Conservation (phyloP, 2,329 filamentous ascomycete genomes). For the Amauroascus verrucosus region DNA sequence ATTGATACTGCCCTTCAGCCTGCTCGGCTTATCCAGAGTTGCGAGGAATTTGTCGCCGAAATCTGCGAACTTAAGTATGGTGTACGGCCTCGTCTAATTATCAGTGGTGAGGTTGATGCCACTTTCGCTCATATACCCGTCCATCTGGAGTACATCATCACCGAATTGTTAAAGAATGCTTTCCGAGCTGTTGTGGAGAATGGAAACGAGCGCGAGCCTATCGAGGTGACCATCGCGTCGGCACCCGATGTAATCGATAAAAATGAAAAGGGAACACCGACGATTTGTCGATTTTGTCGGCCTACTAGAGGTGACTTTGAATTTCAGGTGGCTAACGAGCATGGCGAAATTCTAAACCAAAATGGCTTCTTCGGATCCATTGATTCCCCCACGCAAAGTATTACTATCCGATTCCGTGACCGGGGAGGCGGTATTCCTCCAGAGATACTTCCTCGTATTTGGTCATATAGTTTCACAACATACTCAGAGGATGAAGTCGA, state of each 20-base stretch:
- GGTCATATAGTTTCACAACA: slow-evolving; percentile 96
- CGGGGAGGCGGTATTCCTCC: slow-evolving; percentile 87
- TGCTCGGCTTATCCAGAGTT: slow-evolving; percentile 68
- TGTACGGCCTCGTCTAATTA: slow-evolving; percentile 64
- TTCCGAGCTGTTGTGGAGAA: slow-evolving; percentile 88
- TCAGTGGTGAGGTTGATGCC: slow-evolving; percentile 79
- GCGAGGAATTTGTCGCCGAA: slow-evolving; percentile 83
- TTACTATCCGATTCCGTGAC: slow-evolving; percentile 91
- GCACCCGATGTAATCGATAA: slow-evolving; percentile 43
- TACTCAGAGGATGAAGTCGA: slow-evolving; percentile 60
- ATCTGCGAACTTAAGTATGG: slow-evolving; percentile 97
- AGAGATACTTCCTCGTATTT: slow-evolving; percentile 74
- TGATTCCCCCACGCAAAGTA: slow-evolving; percentile 54
- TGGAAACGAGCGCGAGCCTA: slow-evolving; percentile 64
- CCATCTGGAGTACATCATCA: slow-evolving; percentile 94
- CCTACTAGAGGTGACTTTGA: slow-evolving; percentile 24
- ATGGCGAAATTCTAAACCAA: slow-evolving; percentile 17
- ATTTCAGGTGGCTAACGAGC: slow-evolving; percentile 24
- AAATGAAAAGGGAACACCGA: slow-evolving; percentile 12
- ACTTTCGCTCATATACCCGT: slow-evolving; percentile 89
- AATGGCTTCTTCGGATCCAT: slow-evolving; percentile 24
- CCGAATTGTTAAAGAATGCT: slow-evolving; percentile 90
- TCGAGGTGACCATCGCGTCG: slow-evolving; percentile 85
- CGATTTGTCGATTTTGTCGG: slow-evolving; percentile 8
- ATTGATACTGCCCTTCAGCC: slow-evolving; percentile 86